Base-by-base conservation (phyloP, 768 basidiomycete species). In the Xerocomellus dryophilus region DNA sequence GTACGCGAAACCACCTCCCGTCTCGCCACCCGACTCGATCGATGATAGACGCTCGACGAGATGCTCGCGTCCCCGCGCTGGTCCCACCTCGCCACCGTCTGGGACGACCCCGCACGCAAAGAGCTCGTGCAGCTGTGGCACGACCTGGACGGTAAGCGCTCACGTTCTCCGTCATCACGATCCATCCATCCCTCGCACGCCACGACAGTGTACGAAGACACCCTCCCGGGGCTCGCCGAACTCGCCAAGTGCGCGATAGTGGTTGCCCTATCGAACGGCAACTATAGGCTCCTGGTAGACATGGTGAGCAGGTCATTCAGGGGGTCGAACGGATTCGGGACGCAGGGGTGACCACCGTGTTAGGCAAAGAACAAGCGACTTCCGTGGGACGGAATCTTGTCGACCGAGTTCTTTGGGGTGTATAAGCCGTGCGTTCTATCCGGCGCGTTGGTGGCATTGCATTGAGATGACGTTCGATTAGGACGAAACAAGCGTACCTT, bases 301-400 rank as follows among this genome's bases (percentile, higher is more conserved):
- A 78, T 86, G 81, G 85, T 82, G 21, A 57, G 61, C 27, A 23
- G 2, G 4, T 23, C 21, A 47, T 3, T 48, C 17, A 2, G 9
- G 21, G 39, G 10, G 6, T 9, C 9, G 29, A 1, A 29, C 11
- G 31, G 31, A 32, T 12, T 32, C 11, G 10, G 32, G 12, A 32
- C 32, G 12, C 5, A 32, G 12, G 32, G 32, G 7, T 39, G 23
- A 15, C 27, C 27, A 1, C 17, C 4, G 4, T 9, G 4, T 25
- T 29, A 86, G 85, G 84, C 86, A 1, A 86, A 82, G 66, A 68
- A 79, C 51, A 80, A 82, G 3, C 71, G 77, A 17, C 69, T 87
- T 4, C 84, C 85, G 0, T 86, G 83, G 85, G 84, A 87, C 52
- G 73, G 74, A 1, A 68, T 88, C 20, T 76, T 88, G 51, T 84